These are phyloP conservation scores for Pichia cabralensis DNA, from an alignment of 805 yeast genomes.

Conservation along the genomic window DNA sequence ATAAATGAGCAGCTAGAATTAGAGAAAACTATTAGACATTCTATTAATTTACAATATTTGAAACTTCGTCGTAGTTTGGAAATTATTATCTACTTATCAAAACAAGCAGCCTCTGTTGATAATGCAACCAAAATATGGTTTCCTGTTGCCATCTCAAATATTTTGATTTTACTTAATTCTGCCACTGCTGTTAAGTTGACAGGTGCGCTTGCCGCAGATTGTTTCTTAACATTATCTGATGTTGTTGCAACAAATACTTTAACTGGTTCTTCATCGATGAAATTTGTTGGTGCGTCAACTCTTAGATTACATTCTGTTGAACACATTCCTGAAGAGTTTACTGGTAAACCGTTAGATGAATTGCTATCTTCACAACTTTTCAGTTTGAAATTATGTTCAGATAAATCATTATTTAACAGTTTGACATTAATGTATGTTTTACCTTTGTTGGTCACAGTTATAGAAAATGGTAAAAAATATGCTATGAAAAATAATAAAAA, in stretches of 20 bases:
- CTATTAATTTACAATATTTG: slow-evolving; percentile 30
- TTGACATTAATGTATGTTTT: slow-evolving; percentile 61
- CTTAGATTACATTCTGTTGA: slow-evolving; percentile 45
- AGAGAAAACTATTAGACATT: slow-evolving; percentile 48
- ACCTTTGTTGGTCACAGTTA: slow-evolving; percentile 62
- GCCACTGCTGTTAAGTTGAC: slow-evolving; percentile 19
- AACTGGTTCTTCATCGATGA: slow-evolving; percentile 38
- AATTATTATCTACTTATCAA: slow-evolving; percentile 44
- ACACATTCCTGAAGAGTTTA: slow-evolving; percentile 35
- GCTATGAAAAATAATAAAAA: slow-evolving; percentile 45
- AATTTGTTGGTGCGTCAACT: slow-evolving; percentile 59
- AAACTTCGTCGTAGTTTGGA: slow-evolving; percentile 39
- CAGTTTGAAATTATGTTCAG: slow-evolving; percentile 63
- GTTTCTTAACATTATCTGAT: slow-evolving; percentile 46
- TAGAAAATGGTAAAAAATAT: slow-evolving; percentile 53
- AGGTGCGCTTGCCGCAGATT: slow-evolving; percentile 34
- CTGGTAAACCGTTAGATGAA: slow-evolving; percentile 43
- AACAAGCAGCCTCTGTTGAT: slow-evolving; percentile 39
- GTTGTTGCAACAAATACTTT: slow-evolving; percentile 32
- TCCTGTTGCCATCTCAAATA: slow-evolving; percentile 45
- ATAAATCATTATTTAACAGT: slow-evolving; percentile 60
- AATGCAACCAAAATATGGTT: slow-evolving; percentile 68
- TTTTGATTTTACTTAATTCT: slow-evolving; percentile 37
- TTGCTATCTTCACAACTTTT: slow-evolving; percentile 60
- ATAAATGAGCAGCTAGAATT: slow-evolving; percentile 53